phyloP scores from a whole-genome alignment of 352 stramenopile species.

The Plasmopara muralis region DNA sequence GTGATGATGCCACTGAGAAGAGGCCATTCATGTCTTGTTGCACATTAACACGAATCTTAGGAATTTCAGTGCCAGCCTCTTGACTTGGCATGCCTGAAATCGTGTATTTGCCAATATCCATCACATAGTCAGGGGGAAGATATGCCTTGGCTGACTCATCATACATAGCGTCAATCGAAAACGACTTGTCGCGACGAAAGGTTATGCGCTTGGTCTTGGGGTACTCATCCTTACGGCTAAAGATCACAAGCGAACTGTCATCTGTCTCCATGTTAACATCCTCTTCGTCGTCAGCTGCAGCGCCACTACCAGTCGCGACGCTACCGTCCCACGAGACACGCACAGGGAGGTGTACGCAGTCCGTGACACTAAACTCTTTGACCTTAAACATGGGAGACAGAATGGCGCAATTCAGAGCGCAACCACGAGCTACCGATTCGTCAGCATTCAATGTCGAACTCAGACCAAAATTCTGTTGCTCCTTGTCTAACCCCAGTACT shows the following conservation, averaged over 20 bases:
- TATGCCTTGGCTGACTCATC: slow-evolving; percentile 68
- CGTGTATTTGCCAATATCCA: slow-evolving; percentile 89
- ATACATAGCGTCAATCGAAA: slow-evolving; percentile 90
- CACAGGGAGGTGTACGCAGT: slow-evolving; percentile 89
- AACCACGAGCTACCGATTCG: slow-evolving; percentile 96
- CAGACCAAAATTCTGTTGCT: slow-evolving; percentile 95
- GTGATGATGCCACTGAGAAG: slow-evolving; percentile 91
- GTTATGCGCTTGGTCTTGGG: slow-evolving; percentile 97
- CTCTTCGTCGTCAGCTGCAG: slow-evolving; percentile 71
- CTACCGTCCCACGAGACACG: slow-evolving; percentile 90
- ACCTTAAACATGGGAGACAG: slow-evolving; percentile 98
- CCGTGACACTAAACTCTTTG: slow-evolving; percentile 86
- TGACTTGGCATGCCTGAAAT: slow-evolving; percentile 84
- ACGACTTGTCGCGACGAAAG: slow-evolving; percentile 89
- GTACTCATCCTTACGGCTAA: slow-evolving; percentile 94
- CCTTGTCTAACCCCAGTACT: slow-evolving; percentile 89
- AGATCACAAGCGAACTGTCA: slow-evolving; percentile 90
- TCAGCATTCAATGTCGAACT: slow-evolving; percentile 99
- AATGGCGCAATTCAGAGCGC: slow-evolving; percentile 97
- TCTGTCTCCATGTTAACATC: slow-evolving; percentile 76
- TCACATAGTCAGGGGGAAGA: slow-evolving; percentile 59
- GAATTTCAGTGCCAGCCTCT: slow-evolving; percentile 67
- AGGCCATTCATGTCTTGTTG: slow-evolving; percentile 97
- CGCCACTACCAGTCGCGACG: slow-evolving; percentile 35
- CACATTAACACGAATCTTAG: slow-evolving; percentile 95